phyloP scores from a whole-genome alignment of 2,329 filamentous ascomycete genomes.

The Microthyrium microscopicum region DNA sequence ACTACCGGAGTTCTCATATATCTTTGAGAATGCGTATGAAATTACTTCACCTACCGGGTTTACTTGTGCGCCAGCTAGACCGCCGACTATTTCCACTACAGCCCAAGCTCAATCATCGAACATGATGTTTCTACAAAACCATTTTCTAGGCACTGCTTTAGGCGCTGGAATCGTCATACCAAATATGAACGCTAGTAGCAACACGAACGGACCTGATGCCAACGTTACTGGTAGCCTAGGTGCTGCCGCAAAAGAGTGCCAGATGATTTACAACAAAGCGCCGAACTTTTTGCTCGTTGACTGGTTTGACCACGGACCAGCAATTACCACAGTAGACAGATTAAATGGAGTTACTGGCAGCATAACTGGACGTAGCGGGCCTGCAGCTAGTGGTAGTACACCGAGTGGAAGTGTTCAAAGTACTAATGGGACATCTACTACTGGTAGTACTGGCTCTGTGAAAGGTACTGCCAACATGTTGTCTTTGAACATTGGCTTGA shows the following conservation, averaged over 20 bases:
- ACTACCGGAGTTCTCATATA: slow-evolving; percentile 44
- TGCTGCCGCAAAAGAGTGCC: slow-evolving; percentile 20
- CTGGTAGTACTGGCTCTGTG: too few relatives aligned
- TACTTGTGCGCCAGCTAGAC: slow-evolving; percentile 55
- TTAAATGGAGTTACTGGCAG: slow-evolving; percentile 41
- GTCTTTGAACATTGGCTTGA: too few relatives aligned
- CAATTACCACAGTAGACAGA: slow-evolving; percentile 50
- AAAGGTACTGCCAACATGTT: too few relatives aligned
- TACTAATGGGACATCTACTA: too few relatives aligned
- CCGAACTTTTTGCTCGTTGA: slow-evolving; percentile 68
- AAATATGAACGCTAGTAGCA: slow-evolving; percentile 35
- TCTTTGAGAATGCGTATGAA: slow-evolving; percentile 61
- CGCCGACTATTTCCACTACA: slow-evolving; percentile 34
- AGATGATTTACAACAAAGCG: slow-evolving; percentile 43
- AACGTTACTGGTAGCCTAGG: slow-evolving; percentile 30
- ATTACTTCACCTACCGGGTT: slow-evolving; percentile 46
- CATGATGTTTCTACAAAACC: slow-evolving; percentile 60
- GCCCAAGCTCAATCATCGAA: slow-evolving; percentile 40
- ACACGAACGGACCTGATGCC: slow-evolving; percentile 41
- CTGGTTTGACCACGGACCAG: slow-evolving; percentile 58
- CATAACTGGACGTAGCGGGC: too few relatives aligned
- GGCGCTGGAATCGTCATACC: slow-evolving; percentile 22
- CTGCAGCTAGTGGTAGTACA: too few relatives aligned
- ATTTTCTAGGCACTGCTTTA: slow-evolving; percentile 51
- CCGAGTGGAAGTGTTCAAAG: too few relatives aligned